These are phyloP conservation scores for Cyclocybe aegerita DNA, from an alignment of 768 basidiomycete genomes.

Conservation along the genomic window DNA sequence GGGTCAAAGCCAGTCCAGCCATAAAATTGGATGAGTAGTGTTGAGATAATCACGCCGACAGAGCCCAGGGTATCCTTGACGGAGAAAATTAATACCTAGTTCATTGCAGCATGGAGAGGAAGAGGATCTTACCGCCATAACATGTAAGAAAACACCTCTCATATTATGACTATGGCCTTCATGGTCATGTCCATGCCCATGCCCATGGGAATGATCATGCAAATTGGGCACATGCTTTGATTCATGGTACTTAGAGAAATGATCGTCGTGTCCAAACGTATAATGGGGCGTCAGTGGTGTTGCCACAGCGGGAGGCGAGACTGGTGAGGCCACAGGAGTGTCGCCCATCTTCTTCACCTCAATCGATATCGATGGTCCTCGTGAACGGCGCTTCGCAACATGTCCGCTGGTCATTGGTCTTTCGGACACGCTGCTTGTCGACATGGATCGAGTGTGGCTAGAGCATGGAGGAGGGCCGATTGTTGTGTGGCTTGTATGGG, in stretches of 20 bases:
- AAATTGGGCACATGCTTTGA: constrained; percentile 36
- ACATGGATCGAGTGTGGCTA: constrained; percentile 13
- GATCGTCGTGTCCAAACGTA: constrained; percentile 49
- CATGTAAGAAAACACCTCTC: constrained; percentile 97
- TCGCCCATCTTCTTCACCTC: constrained; percentile 8
- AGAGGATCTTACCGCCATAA: constrained; percentile 76
- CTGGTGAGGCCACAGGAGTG: neutral
- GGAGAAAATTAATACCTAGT: neutral
- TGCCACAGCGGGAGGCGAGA: constrained; percentile 1
- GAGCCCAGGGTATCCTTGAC: constrained; percentile 90
- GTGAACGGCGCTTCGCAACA: constrained; percentile 15
- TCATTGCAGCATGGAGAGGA: neutral
- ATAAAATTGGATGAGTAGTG: constrained; percentile 90
- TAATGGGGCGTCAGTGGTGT: constrained; percentile 74
- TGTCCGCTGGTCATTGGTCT: constrained; percentile 9
- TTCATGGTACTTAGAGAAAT: constrained; percentile 49
- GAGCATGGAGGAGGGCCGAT: neutral
- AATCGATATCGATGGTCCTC: constrained; percentile 21
- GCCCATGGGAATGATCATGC: constrained; percentile 25
- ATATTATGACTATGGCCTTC: constrained; percentile 97
- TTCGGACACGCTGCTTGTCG: constrained; percentile 15
- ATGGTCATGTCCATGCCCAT: constrained; percentile 39
- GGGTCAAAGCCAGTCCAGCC: constrained; percentile 99
- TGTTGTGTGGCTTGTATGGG: constrained; percentile 48
- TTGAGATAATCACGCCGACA: constrained; percentile 97